Evolutionary conservation across 495 filamentous ascomycete genomes (phyloP), one percentile per base, ranked within the genome.

Genomic region (Aspergillus funiculosus): DNA sequence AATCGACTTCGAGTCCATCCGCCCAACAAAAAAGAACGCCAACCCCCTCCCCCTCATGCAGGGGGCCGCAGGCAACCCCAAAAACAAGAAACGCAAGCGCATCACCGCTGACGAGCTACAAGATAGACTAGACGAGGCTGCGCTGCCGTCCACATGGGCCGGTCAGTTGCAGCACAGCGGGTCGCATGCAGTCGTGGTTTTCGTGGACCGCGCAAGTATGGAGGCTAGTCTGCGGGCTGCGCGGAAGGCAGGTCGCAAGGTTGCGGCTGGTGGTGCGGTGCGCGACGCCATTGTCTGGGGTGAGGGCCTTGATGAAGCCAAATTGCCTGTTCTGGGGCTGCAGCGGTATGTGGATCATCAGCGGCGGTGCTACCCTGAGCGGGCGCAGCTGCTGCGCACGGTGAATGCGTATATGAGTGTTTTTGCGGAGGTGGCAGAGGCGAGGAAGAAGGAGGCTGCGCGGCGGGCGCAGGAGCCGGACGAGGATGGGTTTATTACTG

Each of bases 401-500:
- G 80, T 94, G 39, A 88, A 95, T 51, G 75, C 80, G 7, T 97
- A 85, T 68, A 94, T 96, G 77, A 75, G 74, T 9, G 67, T 75
- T 6, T 96, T 86, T 59, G 71, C 76, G 39, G 65, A 71, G 32
- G 75, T 78, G 22, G 82, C 94, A 58, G 77, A 80, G 37, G 79
- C 82, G 34, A 78, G 80, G 15, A 73, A 73, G 35, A 78, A 78
- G 18, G 69, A 82, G 5, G 76, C 77, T 9, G 84, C 83, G 6
- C 85, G 78, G 44, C 66, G 79, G 48, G 76, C 85, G 34, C 77
- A 81, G 54, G 82, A 84, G 55, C 87, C 92, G 7, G 92, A 98
- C 60, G 89, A 87, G 58, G 94, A 98, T 64, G 92, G 92, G 7
- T 98, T 98, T 59, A 74, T 96, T 15, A 96, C 88, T 22, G 94